Conservation (phyloP, 75 land plant species). For the Cunninghamia lanceolata region DNA sequence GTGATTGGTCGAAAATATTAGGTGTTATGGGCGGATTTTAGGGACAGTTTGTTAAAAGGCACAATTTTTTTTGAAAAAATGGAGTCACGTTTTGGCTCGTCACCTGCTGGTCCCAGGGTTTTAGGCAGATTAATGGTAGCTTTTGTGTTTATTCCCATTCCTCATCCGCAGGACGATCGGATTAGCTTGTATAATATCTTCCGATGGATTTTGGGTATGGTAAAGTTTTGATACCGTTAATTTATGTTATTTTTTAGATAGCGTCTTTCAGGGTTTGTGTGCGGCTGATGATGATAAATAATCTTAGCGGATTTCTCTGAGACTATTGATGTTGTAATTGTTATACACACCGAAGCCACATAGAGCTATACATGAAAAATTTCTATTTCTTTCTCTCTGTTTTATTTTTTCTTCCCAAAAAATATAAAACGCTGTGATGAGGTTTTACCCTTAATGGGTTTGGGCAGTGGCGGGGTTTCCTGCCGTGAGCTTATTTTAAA, state of each 20-base stretch:
- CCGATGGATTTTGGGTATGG: not conserved
- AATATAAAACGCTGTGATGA: slow-evolving; percentile 7
- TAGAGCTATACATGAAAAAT: not conserved
- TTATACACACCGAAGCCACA: slow-evolving; percentile 3
- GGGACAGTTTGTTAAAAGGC: too few relatives aligned
- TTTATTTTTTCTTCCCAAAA: too few relatives aligned
- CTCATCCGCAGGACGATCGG: too few relatives aligned
- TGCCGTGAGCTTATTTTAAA: not conserved
- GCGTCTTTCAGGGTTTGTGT: not conserved
- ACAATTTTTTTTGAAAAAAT: too few relatives aligned
- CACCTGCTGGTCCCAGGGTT: too few relatives aligned
- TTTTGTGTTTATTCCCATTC: too few relatives aligned
- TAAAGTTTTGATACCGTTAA: not conserved
- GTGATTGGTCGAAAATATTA: too few relatives aligned
- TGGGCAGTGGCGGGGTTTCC: slow-evolving; percentile 3
- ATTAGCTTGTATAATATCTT: too few relatives aligned
- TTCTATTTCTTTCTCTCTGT: too few relatives aligned
- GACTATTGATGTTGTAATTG: not conserved
- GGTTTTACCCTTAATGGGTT: not conserved
- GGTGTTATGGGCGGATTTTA: too few relatives aligned
- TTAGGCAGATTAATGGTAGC: too few relatives aligned
- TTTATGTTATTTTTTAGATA: not conserved
- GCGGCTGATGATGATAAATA: slow-evolving; percentile 8
- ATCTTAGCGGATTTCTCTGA: slow-evolving; percentile 6
- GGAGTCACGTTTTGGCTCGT: too few relatives aligned